These are phyloP conservation scores for Termitomyces sp. DNA, from an alignment of 768 basidiomycete species.

Conservation along the genomic window DNA sequence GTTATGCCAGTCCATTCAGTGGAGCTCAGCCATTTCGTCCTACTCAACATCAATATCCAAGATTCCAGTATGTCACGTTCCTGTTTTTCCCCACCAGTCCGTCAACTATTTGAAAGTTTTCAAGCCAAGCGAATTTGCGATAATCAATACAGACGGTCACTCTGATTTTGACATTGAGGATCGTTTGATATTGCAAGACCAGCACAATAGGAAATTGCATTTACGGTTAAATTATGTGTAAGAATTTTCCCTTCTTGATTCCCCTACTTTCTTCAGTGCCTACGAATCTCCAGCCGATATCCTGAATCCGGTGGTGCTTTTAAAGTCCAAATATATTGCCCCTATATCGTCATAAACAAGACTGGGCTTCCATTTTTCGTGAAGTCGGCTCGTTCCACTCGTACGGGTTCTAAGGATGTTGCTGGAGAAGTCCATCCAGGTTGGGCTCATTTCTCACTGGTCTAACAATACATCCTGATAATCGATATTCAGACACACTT, in stretches of 20 bases:
- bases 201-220: slow-evolving; percentile 67
- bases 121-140: slow-evolving; percentile 93
- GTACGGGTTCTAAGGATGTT: slow-evolving; percentile 65
- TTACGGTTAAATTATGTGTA: slow-evolving; percentile 89
- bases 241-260: slow-evolving; percentile 20
- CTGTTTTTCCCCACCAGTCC: neutral
- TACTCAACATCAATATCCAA: slow-evolving; percentile 86
- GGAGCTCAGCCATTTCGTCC: slow-evolving; percentile 81
- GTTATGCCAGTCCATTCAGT: slow-evolving; percentile 96
- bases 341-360: slow-evolving; percentile 90
- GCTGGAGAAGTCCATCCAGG: slow-evolving; percentile 76
- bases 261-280: neutral
- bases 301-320: slow-evolving; percentile 92
- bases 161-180: slow-evolving; percentile 85
- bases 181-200: slow-evolving; percentile 66
- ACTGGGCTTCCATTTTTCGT: slow-evolving; percentile 79
- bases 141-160: slow-evolving; percentile 91
- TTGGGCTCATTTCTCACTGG: slow-evolving; percentile 22
- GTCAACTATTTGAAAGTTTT: slow-evolving; percentile 46
- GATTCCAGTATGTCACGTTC: slow-evolving; percentile 63
- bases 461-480: neutral
- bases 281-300: slow-evolving; percentile 45
- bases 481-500: slow-evolving; percentile 33
- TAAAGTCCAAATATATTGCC: slow-evolving; percentile 91
- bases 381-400: slow-evolving; percentile 54